phyloP scores from a whole-genome alignment of 331 rosid genomes.

The Malus hybrid region DNA sequence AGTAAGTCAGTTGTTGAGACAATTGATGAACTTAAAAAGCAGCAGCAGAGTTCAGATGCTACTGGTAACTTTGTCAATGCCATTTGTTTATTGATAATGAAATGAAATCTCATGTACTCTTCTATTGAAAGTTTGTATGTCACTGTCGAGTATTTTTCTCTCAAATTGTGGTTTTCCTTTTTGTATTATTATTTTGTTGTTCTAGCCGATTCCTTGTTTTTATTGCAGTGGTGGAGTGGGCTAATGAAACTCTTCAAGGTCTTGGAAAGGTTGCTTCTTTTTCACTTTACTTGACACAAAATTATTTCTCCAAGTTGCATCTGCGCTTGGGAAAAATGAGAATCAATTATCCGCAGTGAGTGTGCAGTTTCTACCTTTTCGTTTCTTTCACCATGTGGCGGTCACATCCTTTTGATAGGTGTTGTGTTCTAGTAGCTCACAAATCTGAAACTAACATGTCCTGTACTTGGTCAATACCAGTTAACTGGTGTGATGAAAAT shows the following conservation, averaged over 20 bases:
- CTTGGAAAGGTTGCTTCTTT: constrained; percentile 88
- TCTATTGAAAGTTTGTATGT: background rate
- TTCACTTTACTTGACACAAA: constrained; percentile 72
- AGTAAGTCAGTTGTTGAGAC: constrained; percentile 60
- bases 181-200: background rate
- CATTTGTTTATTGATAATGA: constrained; percentile 2
- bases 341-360: constrained; percentile 69
- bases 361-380: background rate
- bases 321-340: constrained; percentile 47
- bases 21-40: constrained; percentile 55
- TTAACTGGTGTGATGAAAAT: constrained; percentile 75
- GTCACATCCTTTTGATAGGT: background rate
- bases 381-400: background rate
- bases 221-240: constrained; percentile 75
- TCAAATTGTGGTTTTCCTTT: background rate
- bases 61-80: constrained; percentile 44
- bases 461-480: constrained; percentile 36
- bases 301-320: constrained; percentile 75
- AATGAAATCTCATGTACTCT: background rate
- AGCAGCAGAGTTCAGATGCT: constrained; percentile 55
- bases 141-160: background rate
- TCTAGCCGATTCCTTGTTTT: constrained; percentile 3
- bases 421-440: background rate
- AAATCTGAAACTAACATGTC: background rate
- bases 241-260: constrained; percentile 87